Evolutionary conservation across 306 rosid species (phyloP), one percentile per base, ranked within the genome.

Genomic region (Elaeagnus macrophylla): DNA sequence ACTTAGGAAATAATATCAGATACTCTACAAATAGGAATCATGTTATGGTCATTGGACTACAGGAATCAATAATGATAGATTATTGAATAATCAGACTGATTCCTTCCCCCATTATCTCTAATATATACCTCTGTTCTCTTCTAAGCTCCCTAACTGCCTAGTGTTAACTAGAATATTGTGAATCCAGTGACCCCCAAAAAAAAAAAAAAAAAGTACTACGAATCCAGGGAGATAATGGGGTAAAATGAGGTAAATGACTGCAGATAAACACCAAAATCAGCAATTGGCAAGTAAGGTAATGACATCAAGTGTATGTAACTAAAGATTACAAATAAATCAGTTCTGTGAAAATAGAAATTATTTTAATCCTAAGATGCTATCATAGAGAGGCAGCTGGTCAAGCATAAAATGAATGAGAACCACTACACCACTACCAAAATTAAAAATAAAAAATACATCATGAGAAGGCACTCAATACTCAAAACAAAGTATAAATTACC

Each of bases 401-500:
- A 36, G 7, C 9, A 15, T 57, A 44, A 12, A 42, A n/a, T 13
- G 17, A 20, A 42, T 43, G 25, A 9, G 20, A 12, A 56, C 25
- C 8, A 2, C 5, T 17, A n/a, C 32, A n/a, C n/a, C n/a, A n/a
- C n/a, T n/a, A n/a, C n/a, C n/a, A n/a, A n/a, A n/a, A n/a, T 9
- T 25, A 57, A 38, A 47, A 68, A 19, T 54, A 45, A 10, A 37
- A 54, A 7, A 44, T 51, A 49, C 48, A 10, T 50, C 42, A 10
- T 12, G 15, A 9, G 52, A 54, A 56, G 54, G 57, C 43, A 41
- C 49, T 41, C 25, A 11, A 48, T 14, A 11, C 38, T 68, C 44
- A 47, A 62, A 48, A 71, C 47, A 53, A 52, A 44, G 45, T 13
- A 50, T 59, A 50, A 46, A 68, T 75, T 25, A 25, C 99, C 95